These are phyloP conservation scores for Gardenia jasminoides DNA, from an alignment of 257 asterid genomes.

Conservation along the genomic window DNA sequence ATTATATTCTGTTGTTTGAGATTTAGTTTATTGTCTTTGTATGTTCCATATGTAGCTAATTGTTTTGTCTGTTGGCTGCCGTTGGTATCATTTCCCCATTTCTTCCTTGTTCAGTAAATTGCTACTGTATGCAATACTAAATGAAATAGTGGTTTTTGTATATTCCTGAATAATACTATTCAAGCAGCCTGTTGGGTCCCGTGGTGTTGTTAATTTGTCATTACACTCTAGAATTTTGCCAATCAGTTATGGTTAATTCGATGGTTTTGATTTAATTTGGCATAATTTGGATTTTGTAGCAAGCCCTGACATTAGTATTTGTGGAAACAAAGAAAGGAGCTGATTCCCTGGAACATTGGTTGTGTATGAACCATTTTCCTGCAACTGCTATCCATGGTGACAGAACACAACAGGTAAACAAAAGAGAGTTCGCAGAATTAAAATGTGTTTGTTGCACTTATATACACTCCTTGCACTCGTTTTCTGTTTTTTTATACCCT, in stretches of 20 bases:
- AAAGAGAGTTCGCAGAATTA: neutral
- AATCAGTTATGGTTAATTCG: neutral
- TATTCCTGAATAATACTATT: neutral
- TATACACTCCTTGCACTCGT: neutral
- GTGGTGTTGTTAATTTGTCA: neutral
- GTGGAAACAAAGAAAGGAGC: constrained; percentile 98
- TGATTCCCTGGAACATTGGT: constrained; percentile 92
- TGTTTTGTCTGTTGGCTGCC: neutral
- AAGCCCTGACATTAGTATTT: constrained; percentile 80
- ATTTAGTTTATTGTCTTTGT: neutral
- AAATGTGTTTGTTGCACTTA: neutral
- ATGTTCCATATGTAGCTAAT: neutral
- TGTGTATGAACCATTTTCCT: constrained; percentile 74
- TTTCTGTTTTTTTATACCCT: neutral
- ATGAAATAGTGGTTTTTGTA: neutral
- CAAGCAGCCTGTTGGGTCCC: neutral
- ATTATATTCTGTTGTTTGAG: neutral
- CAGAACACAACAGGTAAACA: constrained; percentile 83
- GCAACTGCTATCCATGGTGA: constrained; percentile 95
- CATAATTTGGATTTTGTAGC: constrained; percentile 46
- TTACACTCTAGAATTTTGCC: neutral
- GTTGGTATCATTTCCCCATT: neutral
- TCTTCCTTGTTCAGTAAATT: neutral
- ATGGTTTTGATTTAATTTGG: constrained; percentile 3
- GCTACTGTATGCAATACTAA: neutral